Conservation (phyloP, 164 flowering plant species). For the Dillenia turbinata region DNA sequence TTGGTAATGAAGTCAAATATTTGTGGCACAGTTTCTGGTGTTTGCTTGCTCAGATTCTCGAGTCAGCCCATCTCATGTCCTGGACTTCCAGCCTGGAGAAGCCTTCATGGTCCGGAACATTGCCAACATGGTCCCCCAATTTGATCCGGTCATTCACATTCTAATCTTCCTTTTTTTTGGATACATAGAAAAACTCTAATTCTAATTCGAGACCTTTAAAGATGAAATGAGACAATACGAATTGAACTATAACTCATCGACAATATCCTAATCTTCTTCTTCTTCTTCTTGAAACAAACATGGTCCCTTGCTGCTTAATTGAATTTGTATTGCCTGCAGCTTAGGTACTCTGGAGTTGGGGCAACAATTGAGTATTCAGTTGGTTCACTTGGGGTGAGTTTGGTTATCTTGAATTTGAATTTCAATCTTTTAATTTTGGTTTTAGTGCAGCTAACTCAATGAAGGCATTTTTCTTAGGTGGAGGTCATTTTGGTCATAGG, state of each 20-base stretch:
- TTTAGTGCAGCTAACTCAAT: not conserved
- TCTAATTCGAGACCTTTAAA: not conserved
- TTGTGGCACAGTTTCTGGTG: conserved; percentile 61
- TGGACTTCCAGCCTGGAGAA: conserved; percentile 84
- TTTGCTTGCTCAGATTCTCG: conserved; percentile 93
- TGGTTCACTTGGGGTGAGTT: conserved; percentile 46
- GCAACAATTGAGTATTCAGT: conserved; percentile 73
- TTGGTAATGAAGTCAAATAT: too few relatives aligned
- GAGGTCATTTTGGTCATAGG: conserved; percentile 29
- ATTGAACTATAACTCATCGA: too few relatives aligned
- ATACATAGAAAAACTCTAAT: too few relatives aligned
- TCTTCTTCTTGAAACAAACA: too few relatives aligned
- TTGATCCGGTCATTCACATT: conserved; percentile 40
- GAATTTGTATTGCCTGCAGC: conserved; percentile 21
- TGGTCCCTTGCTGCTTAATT: not conserved
- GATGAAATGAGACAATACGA: too few relatives aligned
- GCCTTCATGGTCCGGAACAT: conserved; percentile 85
- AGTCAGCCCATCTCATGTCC: conserved; percentile 80
- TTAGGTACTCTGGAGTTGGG: conserved; percentile 52
- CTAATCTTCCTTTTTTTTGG: too few relatives aligned
- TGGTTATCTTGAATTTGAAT: too few relatives aligned
- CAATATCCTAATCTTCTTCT: too few relatives aligned
- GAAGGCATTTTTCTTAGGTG: conserved; percentile 14
- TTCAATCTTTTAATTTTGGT: not conserved
- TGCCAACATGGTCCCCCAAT: conserved; percentile 90